These are phyloP conservation scores for Haplographium delicatum DNA, from an alignment of 495 filamentous ascomycete genomes.

Conservation along the genomic window DNA sequence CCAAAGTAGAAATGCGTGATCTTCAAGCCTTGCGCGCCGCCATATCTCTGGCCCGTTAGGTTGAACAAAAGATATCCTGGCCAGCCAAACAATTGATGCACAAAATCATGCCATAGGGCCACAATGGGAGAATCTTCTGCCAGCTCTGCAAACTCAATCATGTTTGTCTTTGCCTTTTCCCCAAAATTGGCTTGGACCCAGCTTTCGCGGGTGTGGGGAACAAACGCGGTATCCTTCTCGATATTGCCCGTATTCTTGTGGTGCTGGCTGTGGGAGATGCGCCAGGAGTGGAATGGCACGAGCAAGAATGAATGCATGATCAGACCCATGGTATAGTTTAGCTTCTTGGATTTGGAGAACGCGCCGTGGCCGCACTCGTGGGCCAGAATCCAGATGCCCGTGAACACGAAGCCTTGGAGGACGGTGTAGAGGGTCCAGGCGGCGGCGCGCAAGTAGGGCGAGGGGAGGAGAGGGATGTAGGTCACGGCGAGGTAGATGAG, in stretches of 20 bases:
- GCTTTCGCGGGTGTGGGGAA: constrained; percentile 41
- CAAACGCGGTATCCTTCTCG: constrained; percentile 55
- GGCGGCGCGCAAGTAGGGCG: constrained; percentile 37
- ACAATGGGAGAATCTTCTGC: constrained; percentile 54
- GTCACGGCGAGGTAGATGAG: constrained; percentile 51
- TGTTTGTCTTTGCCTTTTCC: constrained; percentile 27
- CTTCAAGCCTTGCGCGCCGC: constrained; percentile 32
- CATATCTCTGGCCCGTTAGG: constrained; percentile 45
- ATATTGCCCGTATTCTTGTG: constrained; percentile 60
- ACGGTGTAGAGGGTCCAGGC: constrained; percentile 57
- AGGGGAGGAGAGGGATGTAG: constrained; percentile 45
- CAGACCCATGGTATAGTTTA: constrained; percentile 67
- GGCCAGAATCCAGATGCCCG: constrained; percentile 66
- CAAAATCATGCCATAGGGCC: constrained; percentile 40
- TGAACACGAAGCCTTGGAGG: constrained; percentile 59
- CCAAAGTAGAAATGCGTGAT: constrained; percentile 55
- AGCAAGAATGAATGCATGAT: constrained; percentile 58
- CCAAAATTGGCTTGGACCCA: constrained; percentile 34
- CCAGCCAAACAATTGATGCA: constrained; percentile 53
- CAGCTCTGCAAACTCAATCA: constrained; percentile 38
- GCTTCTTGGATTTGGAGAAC: constrained; percentile 54
- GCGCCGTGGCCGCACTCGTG: constrained; percentile 72
- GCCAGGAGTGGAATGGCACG: constrained; percentile 73
- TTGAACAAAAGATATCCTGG: constrained; percentile 51
- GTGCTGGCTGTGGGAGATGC: constrained; percentile 68